phyloP scores from a whole-genome alignment of 2,329 filamentous ascomycete species.

The Byssothecium circinans region DNA sequence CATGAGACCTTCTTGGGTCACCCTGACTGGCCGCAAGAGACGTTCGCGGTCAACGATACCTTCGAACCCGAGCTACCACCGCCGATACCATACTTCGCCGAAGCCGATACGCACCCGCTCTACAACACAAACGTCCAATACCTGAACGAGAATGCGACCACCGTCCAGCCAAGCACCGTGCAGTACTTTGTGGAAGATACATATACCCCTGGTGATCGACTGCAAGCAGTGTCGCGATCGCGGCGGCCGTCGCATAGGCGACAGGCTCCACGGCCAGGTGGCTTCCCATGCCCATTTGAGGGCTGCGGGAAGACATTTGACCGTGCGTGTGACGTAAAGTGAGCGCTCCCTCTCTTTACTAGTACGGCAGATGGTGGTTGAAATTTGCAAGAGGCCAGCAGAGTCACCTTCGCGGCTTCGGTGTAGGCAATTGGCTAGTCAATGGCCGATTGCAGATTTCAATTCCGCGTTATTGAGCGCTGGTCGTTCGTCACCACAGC shows the following conservation, averaged over 20 bases:
- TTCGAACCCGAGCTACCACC: constrained; percentile 9
- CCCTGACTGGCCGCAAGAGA: constrained; percentile 16
- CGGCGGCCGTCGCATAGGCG: constrained; percentile 19
- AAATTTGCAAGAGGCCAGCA: neutral
- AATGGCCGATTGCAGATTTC: neutral
- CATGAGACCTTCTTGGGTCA: constrained; percentile 13
- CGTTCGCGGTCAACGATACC: constrained; percentile 8
- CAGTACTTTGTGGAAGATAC: constrained; percentile 29
- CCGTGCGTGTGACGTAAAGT: constrained; percentile 41
- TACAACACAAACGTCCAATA: constrained; percentile 12
- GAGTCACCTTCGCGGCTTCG: constrained; percentile 1
- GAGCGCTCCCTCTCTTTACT: constrained; percentile 16
- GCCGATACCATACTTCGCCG: constrained; percentile 8
- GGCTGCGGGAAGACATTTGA: constrained; percentile 32
- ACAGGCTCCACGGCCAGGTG: constrained; percentile 27
- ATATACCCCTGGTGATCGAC: constrained; percentile 35
- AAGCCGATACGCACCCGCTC: constrained; percentile 7
- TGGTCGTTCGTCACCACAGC: constrained; percentile 1
- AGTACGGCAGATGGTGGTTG: neutral
- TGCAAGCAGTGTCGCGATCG: constrained; percentile 7
- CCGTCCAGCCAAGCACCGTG: constrained; percentile 28
- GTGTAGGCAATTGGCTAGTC: neutral
- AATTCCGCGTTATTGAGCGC: neutral
- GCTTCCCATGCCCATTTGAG: constrained; percentile 25
- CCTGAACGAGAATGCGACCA: constrained; percentile 30